Evolutionary conservation across 2,329 filamentous ascomycete species (phyloP).

Genomic region (Alternaria brassicae): DNA sequence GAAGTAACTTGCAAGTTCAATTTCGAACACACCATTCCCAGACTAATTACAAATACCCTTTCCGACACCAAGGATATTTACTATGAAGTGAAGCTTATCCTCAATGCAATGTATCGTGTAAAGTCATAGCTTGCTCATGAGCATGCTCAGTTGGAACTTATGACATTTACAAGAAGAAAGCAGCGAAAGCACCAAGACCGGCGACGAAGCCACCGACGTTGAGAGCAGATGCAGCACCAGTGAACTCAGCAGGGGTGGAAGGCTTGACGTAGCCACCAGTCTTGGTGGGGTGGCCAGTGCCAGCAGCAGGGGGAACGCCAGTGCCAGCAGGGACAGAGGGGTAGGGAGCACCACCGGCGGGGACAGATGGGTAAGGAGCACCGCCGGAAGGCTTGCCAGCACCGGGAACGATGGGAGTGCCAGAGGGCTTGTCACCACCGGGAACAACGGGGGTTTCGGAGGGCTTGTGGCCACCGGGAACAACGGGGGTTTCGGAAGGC

Average conservation of each 20-base stretch:
- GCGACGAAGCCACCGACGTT: conserved; percentile 50
- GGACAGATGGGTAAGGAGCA: conserved; percentile 22
- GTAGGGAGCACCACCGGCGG: conserved; percentile 15
- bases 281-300: conserved; percentile 42
- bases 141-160: conserved; percentile 41
- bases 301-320: conserved; percentile 22
- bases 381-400: conserved; percentile 7
- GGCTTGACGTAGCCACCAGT: conserved; percentile 44
- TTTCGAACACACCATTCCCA: conserved; percentile 27
- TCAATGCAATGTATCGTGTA: conserved; percentile 44
- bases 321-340: conserved; percentile 23
- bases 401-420: conserved; percentile 26
- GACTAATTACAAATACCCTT: conserved; percentile 42
- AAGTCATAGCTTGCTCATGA: conserved; percentile 48
- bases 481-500: conserved; percentile 42
- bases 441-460: conserved; percentile 9
- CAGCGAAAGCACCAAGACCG: conserved; percentile 52
- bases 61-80: conserved; percentile 37
- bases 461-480: conserved; percentile 8
- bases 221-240: conserved; percentile 47
- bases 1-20: conserved; percentile 35
- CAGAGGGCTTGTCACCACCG: conserved; percentile 34
- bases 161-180: conserved; percentile 54
- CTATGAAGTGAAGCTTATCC: conserved; percentile 29
- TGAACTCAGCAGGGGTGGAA: conserved; percentile 45